These are phyloP conservation scores for Cladorrhinum sp. DNA, from an alignment of 2,329 filamentous ascomycete species.

Conservation along the genomic window DNA sequence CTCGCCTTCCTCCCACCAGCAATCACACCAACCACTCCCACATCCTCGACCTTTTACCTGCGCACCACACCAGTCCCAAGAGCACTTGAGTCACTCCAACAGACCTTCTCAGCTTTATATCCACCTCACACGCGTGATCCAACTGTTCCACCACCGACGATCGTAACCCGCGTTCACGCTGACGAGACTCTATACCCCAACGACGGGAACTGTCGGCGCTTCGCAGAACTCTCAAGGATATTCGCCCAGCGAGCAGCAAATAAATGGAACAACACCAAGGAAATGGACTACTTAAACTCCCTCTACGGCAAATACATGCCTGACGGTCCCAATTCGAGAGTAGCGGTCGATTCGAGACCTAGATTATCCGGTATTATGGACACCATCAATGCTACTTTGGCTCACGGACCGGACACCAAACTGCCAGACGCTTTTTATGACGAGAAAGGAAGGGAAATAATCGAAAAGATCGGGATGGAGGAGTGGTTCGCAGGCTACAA, in stretches of 20 bases:
- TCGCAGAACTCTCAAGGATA: conserved; percentile 64
- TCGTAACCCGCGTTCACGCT: conserved; percentile 60
- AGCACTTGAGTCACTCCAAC: conserved; percentile 73
- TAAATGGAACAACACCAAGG: conserved; percentile 70
- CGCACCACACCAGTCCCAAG: conserved; percentile 72
- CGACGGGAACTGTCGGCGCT: conserved; percentile 69
- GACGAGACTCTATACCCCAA: conserved; percentile 83
- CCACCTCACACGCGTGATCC: conserved; percentile 46
- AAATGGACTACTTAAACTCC: conserved; percentile 80
- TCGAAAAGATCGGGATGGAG: conserved; percentile 75
- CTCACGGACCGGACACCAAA: conserved; percentile 75
- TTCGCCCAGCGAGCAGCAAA: conserved; percentile 70
- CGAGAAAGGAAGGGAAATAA: conserved; percentile 61
- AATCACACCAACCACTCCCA: conserved; percentile 40
- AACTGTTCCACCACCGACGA: conserved; percentile 58
- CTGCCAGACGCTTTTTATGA: conserved; percentile 90
- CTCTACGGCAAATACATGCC: conserved; percentile 79
- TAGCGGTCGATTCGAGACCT: conserved; percentile 82
- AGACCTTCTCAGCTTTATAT: conserved; percentile 73
- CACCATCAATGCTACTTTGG: conserved; percentile 82
- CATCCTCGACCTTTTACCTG: conserved; percentile 62
- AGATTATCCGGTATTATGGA: conserved; percentile 90
- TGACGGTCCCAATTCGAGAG: conserved; percentile 57
- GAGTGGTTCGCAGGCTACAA: conserved; percentile 91
- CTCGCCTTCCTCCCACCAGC: conserved; percentile 65